Evolutionary conservation across 257 asterid genomes (phyloP).

Genomic region (Paraleonurus japonicus): DNA sequence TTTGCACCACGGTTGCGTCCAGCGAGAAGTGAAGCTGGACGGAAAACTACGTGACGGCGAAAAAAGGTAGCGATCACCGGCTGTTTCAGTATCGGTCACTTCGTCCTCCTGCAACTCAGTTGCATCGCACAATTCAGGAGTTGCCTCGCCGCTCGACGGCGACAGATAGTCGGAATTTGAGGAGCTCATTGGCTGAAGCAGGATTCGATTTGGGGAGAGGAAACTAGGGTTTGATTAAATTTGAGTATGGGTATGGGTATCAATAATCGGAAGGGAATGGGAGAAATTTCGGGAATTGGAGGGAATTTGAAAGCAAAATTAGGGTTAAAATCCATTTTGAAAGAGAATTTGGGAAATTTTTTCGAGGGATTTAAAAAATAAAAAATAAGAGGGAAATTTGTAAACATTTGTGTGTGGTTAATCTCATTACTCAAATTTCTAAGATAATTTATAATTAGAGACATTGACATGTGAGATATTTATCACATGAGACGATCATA

Average conservation of each 20-base stretch:
- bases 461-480: too few species aligned
- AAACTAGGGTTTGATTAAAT: slow-evolving; percentile 17
- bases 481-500: too few species aligned
- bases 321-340: neutral
- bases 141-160: slow-evolving; percentile 15
- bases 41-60: slow-evolving; percentile 8
- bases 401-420: too few species aligned
- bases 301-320: slow-evolving; percentile 28
- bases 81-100: slow-evolving; percentile 23
- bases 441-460: too few species aligned
- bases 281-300: slow-evolving; percentile 4
- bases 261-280: neutral
- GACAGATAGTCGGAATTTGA: slow-evolving; percentile 21
- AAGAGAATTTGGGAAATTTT: neutral
- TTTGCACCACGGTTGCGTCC: slow-evolving; percentile 34
- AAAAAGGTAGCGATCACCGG: slow-evolving; percentile 9
- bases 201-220: slow-evolving; percentile 26
- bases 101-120: slow-evolving; percentile 26
- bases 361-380: slow-evolving; percentile 27
- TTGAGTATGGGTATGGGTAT: neutral
- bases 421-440: too few species aligned
- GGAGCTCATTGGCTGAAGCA: slow-evolving; percentile 6
- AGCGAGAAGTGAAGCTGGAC: slow-evolving; percentile 16
- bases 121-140: slow-evolving; percentile 30
- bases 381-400: slow-evolving; percentile 32